phyloP scores from a whole-genome alignment of 768 basidiomycete species.

The Collybiopsis luxurians region DNA sequence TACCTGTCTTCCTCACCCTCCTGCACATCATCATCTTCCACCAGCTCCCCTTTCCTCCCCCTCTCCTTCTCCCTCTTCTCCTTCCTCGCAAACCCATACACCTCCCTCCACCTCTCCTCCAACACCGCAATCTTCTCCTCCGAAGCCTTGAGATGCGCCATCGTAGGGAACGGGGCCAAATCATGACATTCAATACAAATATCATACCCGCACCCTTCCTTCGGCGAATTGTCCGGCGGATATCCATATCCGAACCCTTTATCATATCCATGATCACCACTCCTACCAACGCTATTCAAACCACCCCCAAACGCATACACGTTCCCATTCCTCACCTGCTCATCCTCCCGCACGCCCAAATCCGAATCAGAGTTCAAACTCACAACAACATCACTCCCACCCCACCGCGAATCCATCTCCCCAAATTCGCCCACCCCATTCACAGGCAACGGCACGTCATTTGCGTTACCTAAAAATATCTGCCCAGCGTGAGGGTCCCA shows the following conservation, averaged over 20 bases:
- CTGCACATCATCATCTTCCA: conserved; percentile 4
- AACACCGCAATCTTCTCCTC: conserved; percentile 71
- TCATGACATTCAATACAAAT: conserved; percentile 90
- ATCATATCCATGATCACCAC: too few species aligned
- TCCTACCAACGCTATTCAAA: too few species aligned
- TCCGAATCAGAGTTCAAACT: too few species aligned
- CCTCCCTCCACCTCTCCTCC: conserved; percentile 58
- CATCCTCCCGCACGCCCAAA: too few species aligned
- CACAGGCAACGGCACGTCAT: conserved; percentile 62
- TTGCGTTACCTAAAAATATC: conserved; percentile 79
- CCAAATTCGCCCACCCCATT: conserved; percentile 6
- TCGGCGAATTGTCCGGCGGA: conserved; percentile 6
- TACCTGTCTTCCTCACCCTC: conserved; percentile 9
- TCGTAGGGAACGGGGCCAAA: conserved; percentile 68
- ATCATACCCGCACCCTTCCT: conserved; percentile 66
- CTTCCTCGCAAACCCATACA: conserved; percentile 22
- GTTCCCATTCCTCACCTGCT: too few species aligned
- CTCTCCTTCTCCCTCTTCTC: conserved; percentile 17
- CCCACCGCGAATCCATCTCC: neutral
- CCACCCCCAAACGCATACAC: too few species aligned
- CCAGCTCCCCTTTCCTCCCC: conserved; percentile 14
- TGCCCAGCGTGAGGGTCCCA: conserved; percentile 64
- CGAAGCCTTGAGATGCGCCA: conserved; percentile 63
- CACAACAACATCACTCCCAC: neutral
- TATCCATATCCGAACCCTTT: neutral